phyloP scores from a whole-genome alignment of 164 flowering plant species.

The Cinnamomum chago region DNA sequence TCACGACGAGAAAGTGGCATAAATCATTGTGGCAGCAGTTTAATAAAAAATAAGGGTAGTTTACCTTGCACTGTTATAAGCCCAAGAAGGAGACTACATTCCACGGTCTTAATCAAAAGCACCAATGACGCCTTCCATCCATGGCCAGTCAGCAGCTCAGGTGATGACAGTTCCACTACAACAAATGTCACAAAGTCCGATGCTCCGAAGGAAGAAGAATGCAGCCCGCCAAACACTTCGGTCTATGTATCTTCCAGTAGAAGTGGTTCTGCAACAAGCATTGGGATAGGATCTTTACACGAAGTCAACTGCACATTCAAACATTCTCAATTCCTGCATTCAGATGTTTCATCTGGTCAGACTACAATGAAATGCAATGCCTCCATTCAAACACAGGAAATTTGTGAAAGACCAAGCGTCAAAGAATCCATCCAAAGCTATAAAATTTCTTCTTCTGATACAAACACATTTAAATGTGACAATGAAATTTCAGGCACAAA shows the following conservation, averaged over 20 bases:
- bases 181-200: not conserved
- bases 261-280: not conserved
- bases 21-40: slow-evolving; percentile 63
- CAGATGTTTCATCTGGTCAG: not conserved
- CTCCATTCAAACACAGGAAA: not conserved
- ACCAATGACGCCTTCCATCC: not conserved
- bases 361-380: not conserved
- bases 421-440: not conserved
- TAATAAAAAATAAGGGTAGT: slow-evolving; percentile 59
- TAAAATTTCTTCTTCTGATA: not conserved
- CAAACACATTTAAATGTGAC: not conserved
- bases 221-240: not conserved
- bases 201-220: not conserved
- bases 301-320: not conserved
- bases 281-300: not conserved
- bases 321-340: not conserved
- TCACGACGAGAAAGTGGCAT: slow-evolving; percentile 11
- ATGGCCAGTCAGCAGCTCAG: slow-evolving; percentile 1
- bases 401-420: not conserved
- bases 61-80: not conserved
- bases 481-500: too few species aligned
- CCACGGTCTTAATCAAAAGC: not conserved
- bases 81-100: not conserved
- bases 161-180: not conserved
- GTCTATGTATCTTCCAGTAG: not conserved